Evolutionary conservation across 169 alveolate genomes (phyloP), one percentile per base, ranked within the genome.

Genomic region (Theileria annulata): DNA sequence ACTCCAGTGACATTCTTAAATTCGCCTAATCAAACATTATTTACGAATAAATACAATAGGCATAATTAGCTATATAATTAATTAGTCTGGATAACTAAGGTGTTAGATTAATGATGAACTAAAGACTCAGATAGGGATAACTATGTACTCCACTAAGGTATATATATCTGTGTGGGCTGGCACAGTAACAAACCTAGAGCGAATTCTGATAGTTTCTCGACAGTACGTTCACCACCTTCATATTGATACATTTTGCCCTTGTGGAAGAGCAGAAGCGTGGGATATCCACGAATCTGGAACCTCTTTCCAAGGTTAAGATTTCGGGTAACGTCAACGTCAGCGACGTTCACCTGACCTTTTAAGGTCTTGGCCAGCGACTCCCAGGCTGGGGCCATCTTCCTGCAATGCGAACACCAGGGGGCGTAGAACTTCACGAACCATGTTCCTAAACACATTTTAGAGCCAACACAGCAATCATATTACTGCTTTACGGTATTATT

Each of bases 331-430:
- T 93, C 96, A 31, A 93, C 71, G 42, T 89, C 89, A 4, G 95
- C 96, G 31, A 93, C 93, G 68, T 93, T 93, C 48, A 91, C 80
- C 19, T 70, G 78, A 23, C 94, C 94, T 69, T 87, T 91, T n/a
- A 96, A 88, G 67, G 95, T 96, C 37, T 67, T 56, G 0, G 99
- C 99, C 76, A 98, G 95, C 71, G 94, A 94, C 79, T 96, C 98
- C 98, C 98, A 98, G 71, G 97, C 88, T 15, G 90, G 92, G 12
- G 85, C 92, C 95, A 93, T 79, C 47, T 87, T 90, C 64, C 93
- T 84, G 81, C 98, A 96, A 79, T 96, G 97, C 30, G 95, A 88
- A 85, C 98, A 96, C 97, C 98, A 95, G 51, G 98, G 98, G 23
- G 98, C 97, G 88, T 92, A 94, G 86, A 94, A 95, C 88, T 94